Evolutionary conservation across 2,329 filamentous ascomycete genomes (phyloP).

Genomic region (Nannizziopsis barbatae): DNA sequence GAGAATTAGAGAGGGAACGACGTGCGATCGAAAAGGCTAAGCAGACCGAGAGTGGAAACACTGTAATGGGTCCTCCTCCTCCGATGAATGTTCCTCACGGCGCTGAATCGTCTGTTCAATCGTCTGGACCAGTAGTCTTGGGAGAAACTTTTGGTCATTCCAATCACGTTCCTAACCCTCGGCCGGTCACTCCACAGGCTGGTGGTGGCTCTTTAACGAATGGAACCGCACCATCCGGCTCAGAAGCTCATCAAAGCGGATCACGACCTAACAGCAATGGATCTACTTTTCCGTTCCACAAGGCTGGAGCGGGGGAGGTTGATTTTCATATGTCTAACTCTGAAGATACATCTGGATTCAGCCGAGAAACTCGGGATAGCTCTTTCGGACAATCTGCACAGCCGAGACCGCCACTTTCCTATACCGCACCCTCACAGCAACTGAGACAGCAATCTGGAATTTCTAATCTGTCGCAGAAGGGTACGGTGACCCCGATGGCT

Average conservation of each 20-base stretch:
- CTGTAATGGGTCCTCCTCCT: slow-evolving; percentile 38
- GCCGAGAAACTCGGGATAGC: slow-evolving; percentile 38
- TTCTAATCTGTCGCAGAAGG: slow-evolving; percentile 39
- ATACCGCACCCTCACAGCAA: slow-evolving; percentile 38
- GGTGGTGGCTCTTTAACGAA: slow-evolving; percentile 43
- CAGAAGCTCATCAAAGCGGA: slow-evolving; percentile 26
- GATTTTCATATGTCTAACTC: slow-evolving; percentile 54
- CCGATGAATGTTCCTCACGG: slow-evolving; percentile 42
- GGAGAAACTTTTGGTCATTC: slow-evolving; percentile 53
- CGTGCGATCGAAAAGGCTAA: slow-evolving; percentile 48
- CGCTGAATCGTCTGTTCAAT: slow-evolving; percentile 39
- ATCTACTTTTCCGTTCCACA: slow-evolving; percentile 32
- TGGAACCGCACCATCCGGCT: slow-evolving; percentile 38
- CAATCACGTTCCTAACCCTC: slow-evolving; percentile 34
- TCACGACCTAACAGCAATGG: slow-evolving; percentile 46
- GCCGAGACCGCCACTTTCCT: slow-evolving; percentile 36
- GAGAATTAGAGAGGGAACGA: slow-evolving; percentile 59
- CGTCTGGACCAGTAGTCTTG: slow-evolving; percentile 46
- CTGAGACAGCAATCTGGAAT: slow-evolving; percentile 36
- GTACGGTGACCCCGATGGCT: slow-evolving; percentile 47
- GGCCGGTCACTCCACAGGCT: slow-evolving; percentile 45
- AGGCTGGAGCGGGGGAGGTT: slow-evolving; percentile 25
- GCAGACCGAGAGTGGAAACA: slow-evolving; percentile 29
- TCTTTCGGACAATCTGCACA: slow-evolving; percentile 43
- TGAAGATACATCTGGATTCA: slow-evolving; percentile 32